Evolutionary conservation across 148 eudicot species (phyloP), one percentile per base, ranked within the genome.

Genomic region (Dysphania ambrosioides): DNA sequence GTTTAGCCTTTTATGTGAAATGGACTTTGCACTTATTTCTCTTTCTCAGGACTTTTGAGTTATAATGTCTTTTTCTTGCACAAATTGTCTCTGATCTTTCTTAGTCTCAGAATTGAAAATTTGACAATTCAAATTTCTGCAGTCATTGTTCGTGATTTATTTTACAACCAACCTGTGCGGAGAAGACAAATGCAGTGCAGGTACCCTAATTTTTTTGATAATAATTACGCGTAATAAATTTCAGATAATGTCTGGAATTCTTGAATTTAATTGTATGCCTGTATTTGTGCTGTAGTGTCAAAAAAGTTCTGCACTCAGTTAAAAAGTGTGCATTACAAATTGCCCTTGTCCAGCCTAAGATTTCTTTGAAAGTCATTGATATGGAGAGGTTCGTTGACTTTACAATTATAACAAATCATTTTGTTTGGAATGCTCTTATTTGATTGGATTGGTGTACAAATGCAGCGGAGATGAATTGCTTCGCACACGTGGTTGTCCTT

Each of bases 161-260:
- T 92, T 82, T 92, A 92, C 90, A 92, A 92, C 79, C 99, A 95
- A 79, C 99, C 99, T 79, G 99, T 95, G 68, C 86, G 97, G 67
- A 88, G 97, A 83, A 89, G 83, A 76, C 94, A 87, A 63, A 83
- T 92, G 76, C 89, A 89, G 71, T 88, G 91, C 80, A 89, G 97
- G 99, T 95, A 79, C 70, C 66, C 70, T 81, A 32, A 55, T 15
- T 42, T 55, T 42, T 53, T 26, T 27, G 26, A 34, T 44, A 26
- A 41, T 29, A 71, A 57, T 21, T 62, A 44, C 13, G 3, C 15
- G 60, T 53, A 15, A 1, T 31, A 26, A 27, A 40, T 32, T 30
- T 29, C 42, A 24, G 9, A 21, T 74, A 10, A 24, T 72, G 16
- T 42, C n/a, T 66, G 71, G 32, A n/a, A 12, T 60, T 62, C 40